Conservation (phyloP, 2,329 filamentous ascomycete genomes). For the Drechslerella coelobrocha region DNA sequence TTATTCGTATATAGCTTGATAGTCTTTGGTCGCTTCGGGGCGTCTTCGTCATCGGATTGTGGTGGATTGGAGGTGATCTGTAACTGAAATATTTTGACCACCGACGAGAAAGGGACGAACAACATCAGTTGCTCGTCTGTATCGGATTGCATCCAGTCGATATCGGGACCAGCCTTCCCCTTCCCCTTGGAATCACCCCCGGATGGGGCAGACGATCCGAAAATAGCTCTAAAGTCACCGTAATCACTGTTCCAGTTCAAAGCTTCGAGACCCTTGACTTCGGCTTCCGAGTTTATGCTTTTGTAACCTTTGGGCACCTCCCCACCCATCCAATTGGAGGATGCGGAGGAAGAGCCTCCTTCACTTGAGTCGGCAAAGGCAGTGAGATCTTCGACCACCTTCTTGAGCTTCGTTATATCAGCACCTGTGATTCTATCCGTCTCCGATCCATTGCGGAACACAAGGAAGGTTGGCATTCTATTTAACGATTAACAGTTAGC, state of each 20-base stretch:
- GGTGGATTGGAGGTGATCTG: slow-evolving; percentile 83
- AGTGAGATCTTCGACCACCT: slow-evolving; percentile 73
- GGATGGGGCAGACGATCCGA: slow-evolving; percentile 71
- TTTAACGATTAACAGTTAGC: slow-evolving; percentile 1
- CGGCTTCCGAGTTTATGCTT: slow-evolving; percentile 83
- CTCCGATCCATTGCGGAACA: slow-evolving; percentile 76
- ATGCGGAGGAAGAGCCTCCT: slow-evolving; percentile 60
- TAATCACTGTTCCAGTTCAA: slow-evolving; percentile 79
- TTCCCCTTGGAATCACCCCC: slow-evolving; percentile 65
- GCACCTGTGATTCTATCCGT: slow-evolving; percentile 76
- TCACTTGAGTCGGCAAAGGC: slow-evolving; percentile 65
- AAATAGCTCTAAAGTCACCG: slow-evolving; percentile 75
- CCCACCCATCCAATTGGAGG: slow-evolving; percentile 73
- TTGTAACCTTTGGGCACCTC: slow-evolving; percentile 78
- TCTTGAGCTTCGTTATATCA: slow-evolving; percentile 72
- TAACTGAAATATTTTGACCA: slow-evolving; percentile 83
- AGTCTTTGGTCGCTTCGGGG: slow-evolving; percentile 79
- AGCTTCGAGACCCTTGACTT: slow-evolving; percentile 80
- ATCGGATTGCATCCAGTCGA: slow-evolving; percentile 94
- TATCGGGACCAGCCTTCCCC: slow-evolving; percentile 57
- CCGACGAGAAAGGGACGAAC: slow-evolving; percentile 86
- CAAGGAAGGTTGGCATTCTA: slow-evolving; percentile 85
- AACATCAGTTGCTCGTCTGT: slow-evolving; percentile 96
- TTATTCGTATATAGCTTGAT: slow-evolving; percentile 88
- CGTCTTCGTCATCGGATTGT: slow-evolving; percentile 61